Conservation (phyloP, 176 grass and related monocot species). For the Eragrostis nindensis region DNA sequence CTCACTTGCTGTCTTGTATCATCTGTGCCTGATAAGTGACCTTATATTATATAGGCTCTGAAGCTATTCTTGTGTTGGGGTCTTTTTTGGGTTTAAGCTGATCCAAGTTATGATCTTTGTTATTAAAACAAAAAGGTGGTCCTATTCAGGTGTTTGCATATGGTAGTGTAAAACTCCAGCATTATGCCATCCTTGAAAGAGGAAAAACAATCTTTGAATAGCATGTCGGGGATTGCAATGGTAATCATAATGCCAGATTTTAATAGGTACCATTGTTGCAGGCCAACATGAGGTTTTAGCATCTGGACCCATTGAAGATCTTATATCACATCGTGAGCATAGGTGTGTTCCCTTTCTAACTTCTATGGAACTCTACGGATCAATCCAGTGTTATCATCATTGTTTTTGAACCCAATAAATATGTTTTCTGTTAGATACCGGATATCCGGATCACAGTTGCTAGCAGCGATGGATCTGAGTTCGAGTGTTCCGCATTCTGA, state of each 20-base stretch:
- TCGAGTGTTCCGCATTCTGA: constrained; percentile 76
- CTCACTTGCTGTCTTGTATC: background rate
- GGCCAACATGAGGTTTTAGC: constrained; percentile 98
- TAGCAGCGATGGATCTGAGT: constrained; percentile 87
- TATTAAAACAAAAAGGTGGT: constrained; percentile 26
- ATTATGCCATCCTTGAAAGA: background rate
- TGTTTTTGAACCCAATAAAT: constrained; percentile 30
- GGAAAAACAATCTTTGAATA: too few species aligned
- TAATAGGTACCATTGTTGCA: constrained; percentile 46
- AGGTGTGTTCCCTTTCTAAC: constrained; percentile 56
- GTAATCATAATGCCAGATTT: constrained; percentile 20
- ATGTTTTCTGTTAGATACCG: constrained; percentile 78
- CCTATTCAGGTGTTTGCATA: background rate
- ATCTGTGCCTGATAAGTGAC: background rate
- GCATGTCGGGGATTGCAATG: background rate
- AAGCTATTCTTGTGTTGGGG: background rate
- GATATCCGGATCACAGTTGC: constrained; percentile 91
- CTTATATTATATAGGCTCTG: background rate
- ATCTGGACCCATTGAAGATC: constrained; percentile 97
- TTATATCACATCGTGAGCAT: constrained; percentile 98
- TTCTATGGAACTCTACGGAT: constrained; percentile 19
- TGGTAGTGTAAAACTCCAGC: constrained; percentile 19
- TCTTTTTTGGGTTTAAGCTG: constrained; percentile 1
- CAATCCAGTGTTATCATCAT: background rate
- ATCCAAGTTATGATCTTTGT: constrained; percentile 9